phyloP scores from a whole-genome alignment of 371 early-diverging fungal species.

The Chytridium lagenaria region DNA sequence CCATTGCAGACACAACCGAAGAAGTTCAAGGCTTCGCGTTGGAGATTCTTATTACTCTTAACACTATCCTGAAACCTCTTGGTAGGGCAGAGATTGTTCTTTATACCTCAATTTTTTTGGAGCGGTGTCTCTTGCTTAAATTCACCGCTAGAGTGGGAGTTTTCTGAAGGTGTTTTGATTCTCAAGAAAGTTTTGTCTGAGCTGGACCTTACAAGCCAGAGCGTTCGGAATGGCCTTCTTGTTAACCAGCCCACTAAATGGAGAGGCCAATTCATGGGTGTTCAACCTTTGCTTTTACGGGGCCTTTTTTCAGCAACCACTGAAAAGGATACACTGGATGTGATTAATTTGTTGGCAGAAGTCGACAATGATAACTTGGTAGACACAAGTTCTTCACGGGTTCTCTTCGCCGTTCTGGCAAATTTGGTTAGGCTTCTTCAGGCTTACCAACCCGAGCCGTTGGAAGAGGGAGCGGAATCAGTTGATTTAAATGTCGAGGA shows the following conservation, averaged over 20 bases:
- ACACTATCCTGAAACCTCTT: slow-evolving; percentile 68
- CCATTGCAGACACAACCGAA: slow-evolving; percentile 78
- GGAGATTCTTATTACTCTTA: slow-evolving; percentile 79
- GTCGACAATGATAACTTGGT: slow-evolving; percentile 69
- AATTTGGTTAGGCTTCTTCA: slow-evolving; percentile 72
- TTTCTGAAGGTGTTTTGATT: slow-evolving; percentile 67
- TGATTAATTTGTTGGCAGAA: slow-evolving; percentile 64
- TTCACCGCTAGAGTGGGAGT: slow-evolving; percentile 81
- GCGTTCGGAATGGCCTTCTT: slow-evolving; percentile 41
- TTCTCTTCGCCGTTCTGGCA: slow-evolving; percentile 71
- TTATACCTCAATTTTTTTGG: slow-evolving; percentile 81
- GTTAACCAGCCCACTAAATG: slow-evolving; percentile 76
- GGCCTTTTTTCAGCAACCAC: slow-evolving; percentile 71
- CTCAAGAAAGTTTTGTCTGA: slow-evolving; percentile 69
- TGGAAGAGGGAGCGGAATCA: slow-evolving; percentile 26
- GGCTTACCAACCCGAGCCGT: slow-evolving; percentile 58
- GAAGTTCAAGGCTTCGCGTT: slow-evolving; percentile 88
- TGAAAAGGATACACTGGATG: slow-evolving; percentile 58
- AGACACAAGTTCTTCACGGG: slow-evolving; percentile 63
- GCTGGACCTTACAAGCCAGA: slow-evolving; percentile 54
- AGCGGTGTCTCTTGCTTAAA: slow-evolving; percentile 77
- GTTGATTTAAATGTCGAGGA: slow-evolving; percentile 42
- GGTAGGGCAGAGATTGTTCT: slow-evolving; percentile 61
- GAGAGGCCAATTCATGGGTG: slow-evolving; percentile 76
- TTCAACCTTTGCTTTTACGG: slow-evolving; percentile 76